A percentile compares a stretch with the other conserved stretches of the same genome.
Conservation (phyloP, 495 filamentous ascomycete species). For the Amorphotheca resinae region DNA sequence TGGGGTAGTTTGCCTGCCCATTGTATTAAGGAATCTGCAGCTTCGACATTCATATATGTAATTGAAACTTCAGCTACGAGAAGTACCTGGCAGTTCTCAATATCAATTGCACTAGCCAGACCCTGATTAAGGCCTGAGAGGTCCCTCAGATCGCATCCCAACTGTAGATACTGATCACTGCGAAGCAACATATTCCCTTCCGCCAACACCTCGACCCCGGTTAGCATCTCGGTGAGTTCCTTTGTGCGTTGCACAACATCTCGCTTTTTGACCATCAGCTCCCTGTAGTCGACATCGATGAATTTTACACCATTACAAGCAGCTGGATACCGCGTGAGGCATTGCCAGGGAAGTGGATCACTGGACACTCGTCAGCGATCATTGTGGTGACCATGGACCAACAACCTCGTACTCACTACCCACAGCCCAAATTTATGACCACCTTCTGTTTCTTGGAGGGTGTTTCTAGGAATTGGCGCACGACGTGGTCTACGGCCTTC, state of each 20-base stretch:
- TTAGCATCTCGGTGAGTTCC: slow-evolving; percentile 39
- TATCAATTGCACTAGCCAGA: slow-evolving; percentile 41
- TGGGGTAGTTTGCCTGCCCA: slow-evolving; percentile 55
- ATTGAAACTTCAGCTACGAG: slow-evolving; percentile 83
- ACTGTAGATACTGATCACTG: slow-evolving; percentile 59
- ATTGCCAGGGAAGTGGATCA: slow-evolving; percentile 84
- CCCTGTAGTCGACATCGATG: slow-evolving; percentile 78
- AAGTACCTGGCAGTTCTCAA: slow-evolving; percentile 48
- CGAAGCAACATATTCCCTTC: slow-evolving; percentile 39
- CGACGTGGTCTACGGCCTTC: slow-evolving; percentile 61
- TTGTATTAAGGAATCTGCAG: slow-evolving; percentile 56
- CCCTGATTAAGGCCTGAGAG: slow-evolving; percentile 41
- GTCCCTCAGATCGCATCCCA: slow-evolving; percentile 73
- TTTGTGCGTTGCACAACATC: slow-evolving; percentile 46
- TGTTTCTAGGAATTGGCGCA: slow-evolving; percentile 55
- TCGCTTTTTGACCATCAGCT: slow-evolving; percentile 66
- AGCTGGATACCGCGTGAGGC: slow-evolving; percentile 48
- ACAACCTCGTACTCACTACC: slow-evolving; percentile 52
- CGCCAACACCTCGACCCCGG: slow-evolving; percentile 25
- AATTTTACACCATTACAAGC: slow-evolving; percentile 48
- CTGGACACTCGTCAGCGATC: slow-evolving; percentile 29
- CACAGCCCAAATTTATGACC: slow-evolving; percentile 79
- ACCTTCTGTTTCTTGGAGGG: slow-evolving; percentile 51
- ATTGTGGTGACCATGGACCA: neutral
- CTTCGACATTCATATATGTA: slow-evolving; percentile 75